A percentile compares a stretch with the other conserved stretches of the same genome.
Evolutionary conservation across 2,329 filamentous ascomycete genomes (phyloP).

Genomic region (Cryphonectria carpinicola): DNA sequence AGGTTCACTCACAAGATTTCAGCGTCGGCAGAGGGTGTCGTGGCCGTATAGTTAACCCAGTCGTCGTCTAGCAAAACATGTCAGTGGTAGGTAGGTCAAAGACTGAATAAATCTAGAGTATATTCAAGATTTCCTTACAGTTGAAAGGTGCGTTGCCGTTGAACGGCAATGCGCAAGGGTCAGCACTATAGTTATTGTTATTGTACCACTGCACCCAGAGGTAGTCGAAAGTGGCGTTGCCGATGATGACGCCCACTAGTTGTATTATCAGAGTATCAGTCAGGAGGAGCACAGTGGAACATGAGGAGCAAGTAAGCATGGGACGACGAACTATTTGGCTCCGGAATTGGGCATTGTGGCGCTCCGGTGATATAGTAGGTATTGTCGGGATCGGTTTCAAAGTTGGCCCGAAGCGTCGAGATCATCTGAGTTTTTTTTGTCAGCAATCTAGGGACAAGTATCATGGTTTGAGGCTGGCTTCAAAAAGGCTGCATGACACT

Average conservation of each 20-base stretch:
- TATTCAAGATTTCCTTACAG: conserved; percentile 18
- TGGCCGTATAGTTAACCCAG: conserved; percentile 35
- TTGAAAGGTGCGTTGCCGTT: conserved; percentile 33
- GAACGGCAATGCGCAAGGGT: conserved; percentile 22
- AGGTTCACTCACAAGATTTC: conserved; percentile 32
- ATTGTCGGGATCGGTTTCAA: conserved; percentile 39
- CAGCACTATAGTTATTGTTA: conserved; percentile 33
- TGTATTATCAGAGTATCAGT: background rate
- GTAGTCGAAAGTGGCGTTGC: conserved; percentile 44
- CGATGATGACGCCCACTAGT: conserved; percentile 41
- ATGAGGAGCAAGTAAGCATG: background rate
- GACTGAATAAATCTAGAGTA: background rate
- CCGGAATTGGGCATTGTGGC: conserved; percentile 51
- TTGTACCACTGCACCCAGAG: conserved; percentile 52
- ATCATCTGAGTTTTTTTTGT: conserved; percentile 31
- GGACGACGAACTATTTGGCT: conserved; percentile 39
- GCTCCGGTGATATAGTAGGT: conserved; percentile 50
- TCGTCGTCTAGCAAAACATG: conserved; percentile 24
- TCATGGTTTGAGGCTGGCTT: background rate
- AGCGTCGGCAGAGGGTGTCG: conserved; percentile 34
- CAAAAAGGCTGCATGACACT: background rate
- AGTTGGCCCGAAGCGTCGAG: conserved; percentile 38
- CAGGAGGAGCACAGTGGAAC: background rate
- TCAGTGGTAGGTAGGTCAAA: background rate
- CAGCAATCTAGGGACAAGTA: background rate